Base-by-base conservation (phyloP, 768 basidiomycete species). In the Tylopilus balloui region DNA sequence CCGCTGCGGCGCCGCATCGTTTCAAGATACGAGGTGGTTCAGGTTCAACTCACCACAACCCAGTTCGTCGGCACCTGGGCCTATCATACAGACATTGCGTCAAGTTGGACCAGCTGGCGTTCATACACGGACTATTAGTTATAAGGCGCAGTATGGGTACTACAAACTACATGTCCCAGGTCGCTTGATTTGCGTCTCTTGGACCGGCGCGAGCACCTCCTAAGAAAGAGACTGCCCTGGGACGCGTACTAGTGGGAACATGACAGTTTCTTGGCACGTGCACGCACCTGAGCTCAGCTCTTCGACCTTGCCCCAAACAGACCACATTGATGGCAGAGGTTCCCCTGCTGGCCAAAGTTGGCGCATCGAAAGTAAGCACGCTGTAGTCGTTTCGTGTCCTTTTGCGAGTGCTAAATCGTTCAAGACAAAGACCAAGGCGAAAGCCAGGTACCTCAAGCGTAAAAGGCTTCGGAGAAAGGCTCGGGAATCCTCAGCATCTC, bases 401-500 rank as follows among this genome's bases (percentile, higher is more conserved):
- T 6, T 19, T 27, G 21, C 17, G 37, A 17, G 29, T 13, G 23
- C 35, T 52, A 25, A 63, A 32, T 27, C 8, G 12, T 28, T 27
- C 2, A 56, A 82, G 76, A 63, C 63, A 38, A 86, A 86, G 69
- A 87, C 88, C 1, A 83, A 77, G 48, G 84, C 86, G 1, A 87
- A 89, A 64, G 68, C 79, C 56, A 73, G 83, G 51, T 89, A 92
- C 63, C 71, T 89, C 36, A 82, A 78, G 61, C 79, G 80, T 42
- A 92, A 92, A 69, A 80, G 79, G 54, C 74, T 78, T 43, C 74
- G 84, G 47, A 76, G 78, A 62, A 87, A 85, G 67, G 72, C 69
- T 42, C 69, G 69, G 51, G 76, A 71, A 42, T 43, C 58, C 20
- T 60, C 66, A 9, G 59, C 62, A 20, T 55, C 66, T 23, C 55